Conservation (phyloP, 2,329 filamentous ascomycete genomes). For the Penicillium glabrum region DNA sequence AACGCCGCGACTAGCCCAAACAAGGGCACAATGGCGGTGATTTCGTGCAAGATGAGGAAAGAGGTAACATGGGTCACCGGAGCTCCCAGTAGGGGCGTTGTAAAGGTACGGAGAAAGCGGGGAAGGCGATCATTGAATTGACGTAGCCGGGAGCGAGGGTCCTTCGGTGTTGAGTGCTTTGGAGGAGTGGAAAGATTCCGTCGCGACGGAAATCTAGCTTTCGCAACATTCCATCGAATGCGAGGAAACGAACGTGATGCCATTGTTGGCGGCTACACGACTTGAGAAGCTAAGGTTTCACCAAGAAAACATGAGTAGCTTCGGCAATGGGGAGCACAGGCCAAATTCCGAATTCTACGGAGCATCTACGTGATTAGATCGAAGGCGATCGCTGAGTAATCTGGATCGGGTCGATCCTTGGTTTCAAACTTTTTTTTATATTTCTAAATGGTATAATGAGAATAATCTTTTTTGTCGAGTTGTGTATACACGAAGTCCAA, state of each 20-base stretch:
- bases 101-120: slow-evolving; percentile 66
- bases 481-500: not conserved
- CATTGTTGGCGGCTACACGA: not conserved
- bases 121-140: slow-evolving; percentile 57
- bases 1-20: slow-evolving; percentile 73
- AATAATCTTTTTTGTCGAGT: not conserved
- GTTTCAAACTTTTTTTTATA: not conserved
- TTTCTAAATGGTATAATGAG: not conserved
- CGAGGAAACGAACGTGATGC: slow-evolving; percentile 7
- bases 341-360: not conserved
- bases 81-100: slow-evolving; percentile 68
- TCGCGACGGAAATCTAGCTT: slow-evolving; percentile 8
- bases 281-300: not conserved
- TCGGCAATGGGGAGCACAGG: slow-evolving; percentile 7
- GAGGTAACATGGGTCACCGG: slow-evolving; percentile 80
- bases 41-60: slow-evolving; percentile 87
- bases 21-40: slow-evolving; percentile 82
- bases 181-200: slow-evolving; percentile 25
- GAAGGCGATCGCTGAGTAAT: slow-evolving; percentile 14
- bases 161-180: slow-evolving; percentile 18
- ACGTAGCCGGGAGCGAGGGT: slow-evolving; percentile 33
- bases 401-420: slow-evolving; percentile 3
- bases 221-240: slow-evolving; percentile 15
- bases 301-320: slow-evolving; percentile 6
- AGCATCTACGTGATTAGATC: not conserved